phyloP scores from a whole-genome alignment of 441 rosid genomes.

The Omphalea diandra region DNA sequence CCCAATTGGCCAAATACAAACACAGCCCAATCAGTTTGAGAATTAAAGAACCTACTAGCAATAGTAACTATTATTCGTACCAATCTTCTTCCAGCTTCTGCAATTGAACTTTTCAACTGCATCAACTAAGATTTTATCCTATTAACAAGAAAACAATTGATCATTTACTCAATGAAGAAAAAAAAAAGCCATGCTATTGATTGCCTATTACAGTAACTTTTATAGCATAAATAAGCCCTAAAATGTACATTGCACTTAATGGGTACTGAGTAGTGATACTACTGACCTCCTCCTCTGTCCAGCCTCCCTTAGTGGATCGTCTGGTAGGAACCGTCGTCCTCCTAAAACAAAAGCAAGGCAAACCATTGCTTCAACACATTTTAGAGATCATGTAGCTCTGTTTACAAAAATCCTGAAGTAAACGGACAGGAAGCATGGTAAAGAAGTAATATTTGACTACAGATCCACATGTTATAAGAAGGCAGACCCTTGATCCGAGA shows the following conservation, averaged over 20 bases:
- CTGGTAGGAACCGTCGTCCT: conserved; percentile 80
- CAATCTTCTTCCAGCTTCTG: conserved; percentile 84
- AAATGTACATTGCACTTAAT: too few species aligned
- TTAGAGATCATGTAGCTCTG: too few species aligned
- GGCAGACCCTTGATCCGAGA: background rate
- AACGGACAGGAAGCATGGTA: too few species aligned
- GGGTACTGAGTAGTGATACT: too few species aligned
- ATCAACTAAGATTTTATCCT: conserved; percentile 74
- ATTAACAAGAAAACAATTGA: conserved; percentile 21
- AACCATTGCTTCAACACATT: too few species aligned
- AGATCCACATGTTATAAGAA: too few species aligned
- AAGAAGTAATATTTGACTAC: too few species aligned
- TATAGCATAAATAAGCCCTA: background rate
- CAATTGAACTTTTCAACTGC: conserved; percentile 62
- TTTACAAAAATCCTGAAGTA: too few species aligned
- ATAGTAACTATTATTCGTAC: conserved; percentile 28
- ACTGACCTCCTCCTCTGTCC: conserved; percentile 82
- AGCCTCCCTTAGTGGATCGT: conserved; percentile 80
- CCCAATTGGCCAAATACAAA: too few species aligned
- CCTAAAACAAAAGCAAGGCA: conserved; percentile 34
- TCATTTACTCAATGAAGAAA: too few species aligned
- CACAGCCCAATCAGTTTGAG: too few species aligned
- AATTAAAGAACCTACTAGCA: too few species aligned
- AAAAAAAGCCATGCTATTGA: background rate
- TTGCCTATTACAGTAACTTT: background rate